These are phyloP conservation scores for Talaromyces stipitatus DNA, from an alignment of 495 filamentous ascomycete genomes.

Conservation along the genomic window DNA sequence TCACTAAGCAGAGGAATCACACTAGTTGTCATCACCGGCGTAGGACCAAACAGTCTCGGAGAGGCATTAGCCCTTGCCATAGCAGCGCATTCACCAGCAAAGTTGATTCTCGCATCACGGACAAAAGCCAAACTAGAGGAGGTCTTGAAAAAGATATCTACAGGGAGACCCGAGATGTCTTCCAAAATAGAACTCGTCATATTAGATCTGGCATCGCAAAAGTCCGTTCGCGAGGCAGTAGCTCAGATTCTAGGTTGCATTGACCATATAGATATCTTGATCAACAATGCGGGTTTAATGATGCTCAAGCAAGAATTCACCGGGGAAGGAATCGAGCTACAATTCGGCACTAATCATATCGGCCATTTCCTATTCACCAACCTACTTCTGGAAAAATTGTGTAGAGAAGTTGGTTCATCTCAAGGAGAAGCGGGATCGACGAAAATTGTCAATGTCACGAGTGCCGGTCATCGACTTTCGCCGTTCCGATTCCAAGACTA, in stretches of 20 bases:
- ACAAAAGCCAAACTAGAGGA: constrained; percentile 41
- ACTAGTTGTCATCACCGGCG: constrained; percentile 40
- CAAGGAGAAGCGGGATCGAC: constrained; percentile 1
- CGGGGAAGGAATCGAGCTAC: constrained; percentile 39
- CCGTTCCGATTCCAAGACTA: constrained; percentile 23
- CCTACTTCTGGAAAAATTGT: constrained; percentile 30
- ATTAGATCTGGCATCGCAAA: constrained; percentile 14
- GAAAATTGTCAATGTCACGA: constrained; percentile 37
- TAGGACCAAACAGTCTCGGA: constrained; percentile 46
- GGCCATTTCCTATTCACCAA: constrained; percentile 54
- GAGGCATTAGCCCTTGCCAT: constrained; percentile 43
- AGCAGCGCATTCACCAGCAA: constrained; percentile 41
- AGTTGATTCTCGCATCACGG: constrained; percentile 48
- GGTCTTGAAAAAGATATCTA: constrained; percentile 30
- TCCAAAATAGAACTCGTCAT: neutral
- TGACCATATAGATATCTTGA: constrained; percentile 12
- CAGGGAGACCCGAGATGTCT: neutral
- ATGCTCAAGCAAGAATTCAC: constrained; percentile 24
- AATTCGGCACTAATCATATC: constrained; percentile 50
- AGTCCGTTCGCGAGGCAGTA: constrained; percentile 11
- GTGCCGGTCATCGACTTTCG: constrained; percentile 28
- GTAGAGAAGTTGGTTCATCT: neutral
- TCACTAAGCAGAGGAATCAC: constrained; percentile 4
- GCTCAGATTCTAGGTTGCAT: constrained; percentile 7
- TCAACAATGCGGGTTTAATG: constrained; percentile 69